phyloP scores from a whole-genome alignment of 225 moss, liverwort and hornwort genomes.

The Rhytidiadelphus loreus region DNA sequence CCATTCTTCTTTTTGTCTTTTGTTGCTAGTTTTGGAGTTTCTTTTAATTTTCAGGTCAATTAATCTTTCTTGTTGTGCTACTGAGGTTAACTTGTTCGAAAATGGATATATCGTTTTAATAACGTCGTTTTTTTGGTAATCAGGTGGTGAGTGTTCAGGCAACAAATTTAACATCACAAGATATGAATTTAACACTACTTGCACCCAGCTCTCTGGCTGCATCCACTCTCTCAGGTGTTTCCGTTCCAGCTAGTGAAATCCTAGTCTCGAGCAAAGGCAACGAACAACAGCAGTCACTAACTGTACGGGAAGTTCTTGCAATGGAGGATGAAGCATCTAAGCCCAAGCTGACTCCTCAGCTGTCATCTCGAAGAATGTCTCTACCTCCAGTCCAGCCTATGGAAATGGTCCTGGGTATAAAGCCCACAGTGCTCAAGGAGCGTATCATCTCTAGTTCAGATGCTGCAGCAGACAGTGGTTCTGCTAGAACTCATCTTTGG shows the following conservation, averaged over 20 bases:
- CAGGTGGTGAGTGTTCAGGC: constrained; percentile 97
- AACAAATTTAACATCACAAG: constrained; percentile 88
- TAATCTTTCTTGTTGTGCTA: not conserved
- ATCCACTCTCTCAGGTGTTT: constrained; percentile 57
- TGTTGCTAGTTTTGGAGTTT: not conserved
- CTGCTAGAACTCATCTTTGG: constrained; percentile 93
- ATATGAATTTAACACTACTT: constrained; percentile 83
- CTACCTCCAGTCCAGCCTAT: constrained; percentile 94
- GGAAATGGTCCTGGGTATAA: constrained; percentile 90
- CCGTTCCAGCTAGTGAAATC: constrained; percentile 56
- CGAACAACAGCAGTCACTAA: constrained; percentile 43
- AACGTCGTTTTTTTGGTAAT: not conserved
- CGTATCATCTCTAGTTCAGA: constrained; percentile 67
- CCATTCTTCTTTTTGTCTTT: not conserved
- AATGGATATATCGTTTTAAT: not conserved
- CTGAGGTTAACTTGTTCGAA: not conserved
- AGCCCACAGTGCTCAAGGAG: constrained; percentile 78
- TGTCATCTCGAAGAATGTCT: constrained; percentile 44
- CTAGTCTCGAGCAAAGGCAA: constrained; percentile 26
- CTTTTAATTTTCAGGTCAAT: not conserved
- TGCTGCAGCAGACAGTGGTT: constrained; percentile 62
- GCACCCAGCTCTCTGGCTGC: constrained; percentile 88
- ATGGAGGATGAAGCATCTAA: constrained; percentile 39
- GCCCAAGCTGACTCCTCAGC: constrained; percentile 21
- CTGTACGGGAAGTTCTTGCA: constrained; percentile 41